Conservation (phyloP, 306 rosid genomes). For the Betula pendula region DNA sequence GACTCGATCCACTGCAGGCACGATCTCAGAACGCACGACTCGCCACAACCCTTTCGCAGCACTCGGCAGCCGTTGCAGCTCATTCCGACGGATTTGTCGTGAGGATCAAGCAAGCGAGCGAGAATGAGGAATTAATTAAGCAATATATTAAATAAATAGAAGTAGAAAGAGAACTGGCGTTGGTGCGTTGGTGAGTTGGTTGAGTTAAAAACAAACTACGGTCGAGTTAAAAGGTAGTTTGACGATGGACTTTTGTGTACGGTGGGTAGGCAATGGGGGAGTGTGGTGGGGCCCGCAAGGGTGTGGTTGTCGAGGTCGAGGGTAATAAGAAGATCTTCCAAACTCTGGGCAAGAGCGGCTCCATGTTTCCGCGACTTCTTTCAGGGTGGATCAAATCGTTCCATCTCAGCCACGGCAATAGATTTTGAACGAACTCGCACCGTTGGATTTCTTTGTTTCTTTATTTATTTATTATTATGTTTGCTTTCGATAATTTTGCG, state of each 20-base stretch:
- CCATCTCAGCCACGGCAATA: neutral
- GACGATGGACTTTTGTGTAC: constrained; percentile 23
- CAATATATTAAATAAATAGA: neutral
- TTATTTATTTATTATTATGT: too few species aligned
- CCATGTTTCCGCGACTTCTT: constrained; percentile 58
- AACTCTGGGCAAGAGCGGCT: constrained; percentile 71
- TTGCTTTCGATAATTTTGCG: neutral
- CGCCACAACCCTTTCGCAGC: constrained; percentile 69
- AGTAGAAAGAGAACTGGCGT: neutral
- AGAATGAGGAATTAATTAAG: neutral
- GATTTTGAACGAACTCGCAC: neutral
- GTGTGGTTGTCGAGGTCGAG: constrained; percentile 22
- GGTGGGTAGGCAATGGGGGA: neutral
- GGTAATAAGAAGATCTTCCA: constrained; percentile 47
- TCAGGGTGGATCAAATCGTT: neutral
- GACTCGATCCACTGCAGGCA: constrained; percentile 61
- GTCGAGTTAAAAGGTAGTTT: constrained; percentile 28
- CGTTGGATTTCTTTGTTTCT: neutral
- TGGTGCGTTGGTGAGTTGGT: neutral
- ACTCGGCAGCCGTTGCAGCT: constrained; percentile 84
- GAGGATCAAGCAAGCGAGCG: neutral
- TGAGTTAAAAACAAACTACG: constrained; percentile 21
- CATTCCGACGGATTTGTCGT: constrained; percentile 32
- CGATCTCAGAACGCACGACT: constrained; percentile 49
- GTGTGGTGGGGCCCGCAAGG: constrained; percentile 8